Evolutionary conservation across 1,284 basidiomycete species (phyloP).

Genomic region (Microbotryomycetes sp.): DNA sequence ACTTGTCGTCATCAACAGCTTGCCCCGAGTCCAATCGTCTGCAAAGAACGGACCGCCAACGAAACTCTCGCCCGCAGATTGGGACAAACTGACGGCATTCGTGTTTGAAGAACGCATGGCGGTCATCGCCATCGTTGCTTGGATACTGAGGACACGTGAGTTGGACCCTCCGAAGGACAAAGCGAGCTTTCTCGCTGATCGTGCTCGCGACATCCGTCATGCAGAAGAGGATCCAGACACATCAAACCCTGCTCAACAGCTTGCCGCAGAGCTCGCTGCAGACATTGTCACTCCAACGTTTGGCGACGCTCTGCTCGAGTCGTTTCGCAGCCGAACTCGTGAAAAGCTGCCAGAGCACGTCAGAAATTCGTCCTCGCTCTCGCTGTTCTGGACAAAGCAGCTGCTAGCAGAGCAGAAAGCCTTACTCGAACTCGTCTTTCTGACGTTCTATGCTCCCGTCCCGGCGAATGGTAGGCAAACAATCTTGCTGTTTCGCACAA

Average conservation of each 20-base stretch:
- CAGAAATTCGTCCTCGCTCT: constrained; percentile 52
- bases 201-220: background rate
- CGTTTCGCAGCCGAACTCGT: constrained; percentile 48
- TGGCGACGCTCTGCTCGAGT: constrained; percentile 51
- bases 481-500: constrained; percentile 55
- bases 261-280: constrained; percentile 54
- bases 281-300: constrained; percentile 57
- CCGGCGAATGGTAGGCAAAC: constrained; percentile 58
- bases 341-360: constrained; percentile 51
- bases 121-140: constrained; percentile 24
- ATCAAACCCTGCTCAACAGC: constrained; percentile 48
- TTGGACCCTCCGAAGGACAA: background rate
- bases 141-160: constrained; percentile 26
- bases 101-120: constrained; percentile 33
- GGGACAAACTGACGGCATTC: constrained; percentile 29
- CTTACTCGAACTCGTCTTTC: constrained; percentile 73
- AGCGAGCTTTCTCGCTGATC: background rate
- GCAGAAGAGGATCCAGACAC: constrained; percentile 16
- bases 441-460: constrained; percentile 68
- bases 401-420: constrained; percentile 68
- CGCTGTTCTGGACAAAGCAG: constrained; percentile 69
- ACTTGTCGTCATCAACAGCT: background rate
- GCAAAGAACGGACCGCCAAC: background rate
- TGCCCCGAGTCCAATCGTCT: too few species aligned
- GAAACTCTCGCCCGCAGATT: constrained; percentile 22